Conservation (phyloP, 2,329 filamentous ascomycete species). For the Arthroderma sp. region DNA sequence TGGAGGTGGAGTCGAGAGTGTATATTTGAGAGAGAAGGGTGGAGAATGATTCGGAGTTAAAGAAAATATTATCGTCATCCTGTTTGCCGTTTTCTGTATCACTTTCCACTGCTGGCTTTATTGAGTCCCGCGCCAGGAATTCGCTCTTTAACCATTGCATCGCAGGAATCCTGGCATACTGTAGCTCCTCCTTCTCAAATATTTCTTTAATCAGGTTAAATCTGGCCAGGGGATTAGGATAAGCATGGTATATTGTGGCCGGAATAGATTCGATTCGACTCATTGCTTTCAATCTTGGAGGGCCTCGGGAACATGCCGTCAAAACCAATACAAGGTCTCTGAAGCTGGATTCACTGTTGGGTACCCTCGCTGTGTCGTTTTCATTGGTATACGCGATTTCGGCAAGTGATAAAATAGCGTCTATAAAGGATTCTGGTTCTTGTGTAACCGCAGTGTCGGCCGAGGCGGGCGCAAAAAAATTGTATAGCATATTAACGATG, state of each 20-base stretch:
- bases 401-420: conserved; percentile 41
- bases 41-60: conserved; percentile 24
- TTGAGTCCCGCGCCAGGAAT: conserved; percentile 29
- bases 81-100: neutral
- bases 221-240: conserved; percentile 39
- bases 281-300: conserved; percentile 21
- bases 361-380: conserved; percentile 23
- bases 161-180: conserved; percentile 43
- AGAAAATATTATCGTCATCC: conserved; percentile 16
- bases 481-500: conserved; percentile 37
- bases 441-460: conserved; percentile 15
- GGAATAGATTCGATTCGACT: conserved; percentile 26
- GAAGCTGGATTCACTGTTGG: conserved; percentile 39
- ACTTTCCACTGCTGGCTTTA: neutral
- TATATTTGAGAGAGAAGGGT: conserved; percentile 39
- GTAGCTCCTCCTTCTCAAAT: conserved; percentile 40
- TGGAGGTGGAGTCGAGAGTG: conserved; percentile 16
- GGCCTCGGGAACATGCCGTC: conserved; percentile 21
- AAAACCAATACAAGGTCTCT: conserved; percentile 38
- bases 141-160: conserved; percentile 50
- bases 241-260: conserved; percentile 33
- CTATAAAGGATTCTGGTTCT: conserved; percentile 37
- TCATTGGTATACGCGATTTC: conserved; percentile 36
- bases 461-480: conserved; percentile 36
- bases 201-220: conserved; percentile 43